Evolutionary conservation across 139 green algal species (phyloP), one percentile per base, ranked within the genome.

Genomic region (Zygnema cylindricum): DNA sequence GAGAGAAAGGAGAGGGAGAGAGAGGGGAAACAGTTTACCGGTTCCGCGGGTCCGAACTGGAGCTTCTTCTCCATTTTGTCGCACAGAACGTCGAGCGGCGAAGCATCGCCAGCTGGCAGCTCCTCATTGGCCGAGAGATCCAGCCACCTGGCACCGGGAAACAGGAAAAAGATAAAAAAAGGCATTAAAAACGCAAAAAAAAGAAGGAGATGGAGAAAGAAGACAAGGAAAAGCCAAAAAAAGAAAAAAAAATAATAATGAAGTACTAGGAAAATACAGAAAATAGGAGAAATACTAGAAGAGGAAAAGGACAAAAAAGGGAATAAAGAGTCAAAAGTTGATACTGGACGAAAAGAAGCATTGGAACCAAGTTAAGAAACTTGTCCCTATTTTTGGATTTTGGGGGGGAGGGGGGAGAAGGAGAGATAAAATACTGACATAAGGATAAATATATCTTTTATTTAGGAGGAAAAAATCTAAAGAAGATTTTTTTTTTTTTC

Each of bases 41-140:
- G 63, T 38, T 86, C 43, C 23, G 33, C 63, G 1, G 81, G 81
- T 16, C 16, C 25, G 38, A 57, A 86, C 43, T 81, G 30, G 35
- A 86, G 43, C 25, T 36, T 82, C n/a, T 35, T 35, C 81, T 86
- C 81, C 43, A 86, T 82, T 57, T 35, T n/a, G 3, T n/a, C 21
- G 36, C 81, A 86, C 21, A 86, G 49, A 36, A 82, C 25, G 81
- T 86, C 81, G 16, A 86, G 30, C 43, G 43, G 25, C 33, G 35
- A 69, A 63, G 30, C n/a, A 23, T 25, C 30, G 22, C 43, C 81
- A 23, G 63, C 41, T 22, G 81, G 81, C 43, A 86, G 30, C 23
- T 63, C n/a, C n/a, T 63, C 32, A 25, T 86, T 38, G 16, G 25
- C 43, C 23, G 43, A 36, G 57, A 86, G 41, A 63, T 63, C 81